phyloP scores from a whole-genome alignment of 2,329 filamentous ascomycete genomes.

The Ophiostoma piceae region DNA sequence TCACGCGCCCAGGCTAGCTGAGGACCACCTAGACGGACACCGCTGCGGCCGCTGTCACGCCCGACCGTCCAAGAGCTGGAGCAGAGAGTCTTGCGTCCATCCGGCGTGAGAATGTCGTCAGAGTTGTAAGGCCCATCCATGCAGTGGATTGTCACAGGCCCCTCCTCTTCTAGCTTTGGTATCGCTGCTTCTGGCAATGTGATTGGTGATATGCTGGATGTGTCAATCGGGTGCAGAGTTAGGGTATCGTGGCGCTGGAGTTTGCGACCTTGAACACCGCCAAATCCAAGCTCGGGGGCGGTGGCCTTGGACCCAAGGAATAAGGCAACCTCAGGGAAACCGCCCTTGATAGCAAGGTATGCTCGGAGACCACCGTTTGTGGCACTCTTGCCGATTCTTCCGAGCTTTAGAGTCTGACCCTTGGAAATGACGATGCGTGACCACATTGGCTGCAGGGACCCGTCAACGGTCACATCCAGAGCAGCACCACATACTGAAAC shows the following conservation, averaged over 20 bases:
- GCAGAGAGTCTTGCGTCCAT: conserved; percentile 6
- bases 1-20: background rate
- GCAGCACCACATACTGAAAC: conserved; percentile 29
- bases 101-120: conserved; percentile 1
- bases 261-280: conserved; percentile 7
- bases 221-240: background rate
- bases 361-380: background rate
- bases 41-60: conserved; percentile 3
- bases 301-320: conserved; percentile 5
- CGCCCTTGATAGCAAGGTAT: background rate
- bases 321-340: background rate
- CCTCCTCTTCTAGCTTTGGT: background rate
- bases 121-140: conserved; percentile 13
- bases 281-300: conserved; percentile 1
- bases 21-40: background rate
- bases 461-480: background rate
- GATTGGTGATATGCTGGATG: background rate
- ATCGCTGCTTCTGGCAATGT: background rate
- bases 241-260: conserved; percentile 4
- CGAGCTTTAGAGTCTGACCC: conserved; percentile 2
- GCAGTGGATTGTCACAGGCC: background rate
- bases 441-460: conserved; percentile 36
- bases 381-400: background rate
- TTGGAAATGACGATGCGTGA: conserved; percentile 31
- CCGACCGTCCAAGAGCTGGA: background rate